phyloP scores from a whole-genome alignment of 2,329 filamentous ascomycete species.

The Verticillium albo-atrum region DNA sequence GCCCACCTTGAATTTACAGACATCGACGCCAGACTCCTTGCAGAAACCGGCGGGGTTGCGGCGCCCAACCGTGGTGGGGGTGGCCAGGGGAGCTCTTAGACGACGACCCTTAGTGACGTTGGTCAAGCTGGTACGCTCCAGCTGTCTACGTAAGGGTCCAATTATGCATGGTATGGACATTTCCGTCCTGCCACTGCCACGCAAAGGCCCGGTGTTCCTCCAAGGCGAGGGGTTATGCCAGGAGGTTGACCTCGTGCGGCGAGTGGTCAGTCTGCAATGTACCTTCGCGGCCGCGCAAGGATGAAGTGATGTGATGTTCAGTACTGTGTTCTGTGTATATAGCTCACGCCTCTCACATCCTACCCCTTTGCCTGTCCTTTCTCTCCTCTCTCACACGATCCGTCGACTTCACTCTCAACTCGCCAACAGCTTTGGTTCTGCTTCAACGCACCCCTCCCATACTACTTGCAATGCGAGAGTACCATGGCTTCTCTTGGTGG shows the following conservation, averaged over 20 bases:
- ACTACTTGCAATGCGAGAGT: constrained; percentile 57
- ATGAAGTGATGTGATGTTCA: neutral
- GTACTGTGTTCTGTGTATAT: neutral
- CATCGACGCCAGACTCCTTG: constrained; percentile 4
- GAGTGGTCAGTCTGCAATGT: neutral
- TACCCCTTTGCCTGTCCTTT: neutral
- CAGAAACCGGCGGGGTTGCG: constrained; percentile 3
- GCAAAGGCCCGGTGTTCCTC: neutral
- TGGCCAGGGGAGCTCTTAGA: neutral
- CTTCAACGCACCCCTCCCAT: constrained; percentile 19
- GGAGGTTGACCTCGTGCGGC: constrained; percentile 3
- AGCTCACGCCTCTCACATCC: neutral
- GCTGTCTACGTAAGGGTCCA: neutral
- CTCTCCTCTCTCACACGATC: constrained; percentile 5
- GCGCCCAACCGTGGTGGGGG: constrained; percentile 2
- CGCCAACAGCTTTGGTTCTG: constrained; percentile 4
- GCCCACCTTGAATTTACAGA: constrained; percentile 1
- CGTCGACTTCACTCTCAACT: neutral
- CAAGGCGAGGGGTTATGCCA: constrained; percentile 1
- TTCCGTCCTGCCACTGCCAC: neutral
- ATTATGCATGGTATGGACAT: neutral
- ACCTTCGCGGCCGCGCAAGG: neutral
- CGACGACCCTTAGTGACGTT: neutral
- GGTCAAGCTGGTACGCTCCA: neutral
- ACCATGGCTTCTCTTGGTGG: constrained; percentile 67